Evolutionary conservation across 2,329 filamentous ascomycete species (phyloP).

Genomic region (Chaetomium sp.): DNA sequence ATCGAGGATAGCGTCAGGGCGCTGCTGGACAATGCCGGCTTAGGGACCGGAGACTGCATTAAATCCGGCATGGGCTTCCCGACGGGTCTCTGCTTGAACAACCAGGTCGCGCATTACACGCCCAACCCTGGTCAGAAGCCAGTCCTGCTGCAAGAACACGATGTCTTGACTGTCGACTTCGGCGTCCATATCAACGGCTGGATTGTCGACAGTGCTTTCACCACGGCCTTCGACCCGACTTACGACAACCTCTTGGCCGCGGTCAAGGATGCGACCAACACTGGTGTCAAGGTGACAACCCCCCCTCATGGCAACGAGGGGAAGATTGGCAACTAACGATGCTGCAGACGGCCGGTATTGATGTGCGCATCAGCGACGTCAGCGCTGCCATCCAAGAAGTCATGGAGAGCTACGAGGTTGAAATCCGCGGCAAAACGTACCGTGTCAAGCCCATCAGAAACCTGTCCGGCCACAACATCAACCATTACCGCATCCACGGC

Average conservation of each 20-base stretch:
- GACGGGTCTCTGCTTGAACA: constrained; percentile 77
- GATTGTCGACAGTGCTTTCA: constrained; percentile 82
- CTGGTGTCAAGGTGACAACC: constrained; percentile 69
- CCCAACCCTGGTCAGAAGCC: constrained; percentile 79
- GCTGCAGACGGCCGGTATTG: constrained; percentile 72
- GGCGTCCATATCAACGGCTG: constrained; percentile 79
- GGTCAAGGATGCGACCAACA: constrained; percentile 77
- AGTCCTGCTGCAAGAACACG: constrained; percentile 67
- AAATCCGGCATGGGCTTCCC: constrained; percentile 82
- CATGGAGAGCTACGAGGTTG: constrained; percentile 91
- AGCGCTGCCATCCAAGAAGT: constrained; percentile 82
- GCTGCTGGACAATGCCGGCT: constrained; percentile 71
- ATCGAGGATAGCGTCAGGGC: constrained; percentile 79
- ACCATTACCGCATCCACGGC: constrained; percentile 87
- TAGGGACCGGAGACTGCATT: constrained; percentile 74
- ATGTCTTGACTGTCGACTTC: constrained; percentile 83
- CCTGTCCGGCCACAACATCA: constrained; percentile 86
- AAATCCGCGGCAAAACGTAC: constrained; percentile 75
- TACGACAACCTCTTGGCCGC: constrained; percentile 75
- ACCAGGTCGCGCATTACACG: constrained; percentile 80
- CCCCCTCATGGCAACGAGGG: neutral
- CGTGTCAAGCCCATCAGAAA: constrained; percentile 85
- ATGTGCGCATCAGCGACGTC: constrained; percentile 84
- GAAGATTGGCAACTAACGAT: neutral
- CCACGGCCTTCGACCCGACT: constrained; percentile 71